Percentiles rank a stretch among this genome's conserved stretches.
Evolutionary conservation across 2,329 filamentous ascomycete genomes (phyloP).

Genomic region (Colletotrichum salicis): DNA sequence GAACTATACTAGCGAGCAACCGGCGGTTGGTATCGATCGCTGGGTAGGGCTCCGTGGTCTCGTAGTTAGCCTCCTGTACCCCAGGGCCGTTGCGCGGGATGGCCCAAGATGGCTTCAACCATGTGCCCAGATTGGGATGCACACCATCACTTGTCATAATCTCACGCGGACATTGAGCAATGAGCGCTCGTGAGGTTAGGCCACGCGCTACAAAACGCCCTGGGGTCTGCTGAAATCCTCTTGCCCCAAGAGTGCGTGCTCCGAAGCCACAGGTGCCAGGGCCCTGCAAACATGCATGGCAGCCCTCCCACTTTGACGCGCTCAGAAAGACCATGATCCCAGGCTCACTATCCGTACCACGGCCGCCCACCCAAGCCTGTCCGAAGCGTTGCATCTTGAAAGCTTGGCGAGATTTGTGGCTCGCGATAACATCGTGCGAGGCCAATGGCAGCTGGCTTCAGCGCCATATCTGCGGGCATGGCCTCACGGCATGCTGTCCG

Average conservation of each 20-base stretch:
- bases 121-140: constrained; percentile 21
- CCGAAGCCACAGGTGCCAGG: constrained; percentile 26
- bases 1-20: not conserved
- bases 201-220: not conserved
- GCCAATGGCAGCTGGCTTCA: constrained; percentile 1
- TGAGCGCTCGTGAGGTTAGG: constrained; percentile 6
- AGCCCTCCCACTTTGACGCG: constrained; percentile 16
- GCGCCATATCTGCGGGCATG: not conserved
- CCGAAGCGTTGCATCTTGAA: constrained; percentile 14
- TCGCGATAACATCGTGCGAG: constrained; percentile 14
- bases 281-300: constrained; percentile 25
- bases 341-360: not conserved
- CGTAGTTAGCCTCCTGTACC: constrained; percentile 23
- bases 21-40: constrained; percentile 20
- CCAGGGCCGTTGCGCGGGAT: constrained; percentile 18
- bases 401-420: constrained; percentile 24
- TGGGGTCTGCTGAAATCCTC: constrained; percentile 14
- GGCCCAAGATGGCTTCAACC: constrained; percentile 15
- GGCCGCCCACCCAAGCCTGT: constrained; percentile 2
- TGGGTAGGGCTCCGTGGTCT: constrained; percentile 10
- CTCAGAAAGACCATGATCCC: constrained; percentile 15
- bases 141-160: constrained; percentile 24
- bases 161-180: constrained; percentile 23
- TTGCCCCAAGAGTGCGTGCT: constrained; percentile 28
- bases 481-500: not conserved